Conservation (phyloP, 352 stramenopile genomes). For the Pythium oligandrum region DNA sequence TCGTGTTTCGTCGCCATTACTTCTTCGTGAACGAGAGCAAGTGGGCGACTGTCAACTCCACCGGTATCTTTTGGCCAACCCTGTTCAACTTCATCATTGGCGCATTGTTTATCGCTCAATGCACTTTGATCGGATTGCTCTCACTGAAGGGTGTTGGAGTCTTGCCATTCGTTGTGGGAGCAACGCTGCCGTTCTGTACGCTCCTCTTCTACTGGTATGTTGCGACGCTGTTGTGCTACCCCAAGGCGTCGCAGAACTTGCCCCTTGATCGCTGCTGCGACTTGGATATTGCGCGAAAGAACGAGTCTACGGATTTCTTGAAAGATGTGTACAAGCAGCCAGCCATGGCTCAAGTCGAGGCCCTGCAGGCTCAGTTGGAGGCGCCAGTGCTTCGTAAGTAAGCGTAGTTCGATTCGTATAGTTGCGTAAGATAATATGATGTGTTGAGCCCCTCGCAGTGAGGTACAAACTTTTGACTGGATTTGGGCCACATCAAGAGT, state of each 20-base stretch:
- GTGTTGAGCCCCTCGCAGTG: no score
- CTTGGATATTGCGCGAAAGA: slow-evolving; percentile 48
- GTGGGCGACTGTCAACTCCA: slow-evolving; percentile 53
- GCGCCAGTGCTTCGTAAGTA: no score
- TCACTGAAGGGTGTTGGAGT: slow-evolving; percentile 58
- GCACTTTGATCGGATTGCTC: slow-evolving; percentile 60
- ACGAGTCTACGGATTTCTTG: slow-evolving; percentile 54
- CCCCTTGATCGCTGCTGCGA: slow-evolving; percentile 63
- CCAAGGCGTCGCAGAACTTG: slow-evolving; percentile 42
- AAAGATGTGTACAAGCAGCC: slow-evolving; percentile 67
- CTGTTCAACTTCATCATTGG: slow-evolving; percentile 64
- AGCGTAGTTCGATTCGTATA: no score
- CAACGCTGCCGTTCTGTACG: slow-evolving; percentile 41
- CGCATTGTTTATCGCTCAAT: slow-evolving; percentile 56
- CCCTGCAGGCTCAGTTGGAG: no score
- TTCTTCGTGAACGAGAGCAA: slow-evolving; percentile 61
- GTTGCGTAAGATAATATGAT: no score
- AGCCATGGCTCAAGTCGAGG: slow-evolving; percentile 27
- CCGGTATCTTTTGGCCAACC: slow-evolving; percentile 60
- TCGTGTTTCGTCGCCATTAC: slow-evolving; percentile 66
- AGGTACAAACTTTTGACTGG: no score
- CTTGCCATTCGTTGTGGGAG: slow-evolving; percentile 32
- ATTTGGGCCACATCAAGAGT: no score
- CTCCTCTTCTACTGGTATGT: slow-evolving; percentile 67
- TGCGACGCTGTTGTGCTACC: slow-evolving; percentile 40